Base-by-base conservation (phyloP, 1,284 basidiomycete genomes). In the Rhodofomes roseus region DNA sequence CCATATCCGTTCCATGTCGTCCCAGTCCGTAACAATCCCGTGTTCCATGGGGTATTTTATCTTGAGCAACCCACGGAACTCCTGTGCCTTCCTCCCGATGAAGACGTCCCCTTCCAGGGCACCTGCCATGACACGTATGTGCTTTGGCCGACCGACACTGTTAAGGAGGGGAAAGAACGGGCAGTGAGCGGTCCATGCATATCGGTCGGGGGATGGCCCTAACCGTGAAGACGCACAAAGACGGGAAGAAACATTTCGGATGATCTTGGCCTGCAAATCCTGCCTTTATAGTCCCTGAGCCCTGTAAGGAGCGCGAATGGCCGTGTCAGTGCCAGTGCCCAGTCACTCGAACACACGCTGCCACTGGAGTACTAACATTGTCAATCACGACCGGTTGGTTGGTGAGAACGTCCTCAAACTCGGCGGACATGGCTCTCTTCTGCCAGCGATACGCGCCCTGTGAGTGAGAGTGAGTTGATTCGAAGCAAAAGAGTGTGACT, bases 41-140 rank as follows among this genome's bases (percentile, higher is more conserved):
- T 95, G 93, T 72, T 96, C 93, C 86, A 98, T 97, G n/a, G 96
- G 96, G 72, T 98, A 98, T 74, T 95, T 95, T 68, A 98, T 96
- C 81, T 96, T 96, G 63, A 98, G 81, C 63, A 98, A 78, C 12
- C 96, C 96, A 61, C 95, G 82, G 66, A 94, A 90, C 70, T 98
- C 96, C 76, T 98, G 96, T 6, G 96, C 96, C 66, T 90, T 87
- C 69, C 90, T 82, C 14, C 96, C 95, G 61, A 98, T 97, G 76
- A 97, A 98, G 51, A 90, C 85, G 67, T 96, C 94, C 2, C 93
- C 93, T 73, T 96, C 93, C 31, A 97, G 79, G 53, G 93, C 93
- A 63, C 95, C 96, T 6, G 96, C 96, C 95, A 98, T 97, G 61
- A 98, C 93, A 66, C 94, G 86, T 66, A 94, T 86, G 77, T 98